Evolutionary conservation across 371 early-diverging fungal species (phyloP), one percentile per base, ranked within the genome.

Genomic region (Mucor circinelloides): DNA sequence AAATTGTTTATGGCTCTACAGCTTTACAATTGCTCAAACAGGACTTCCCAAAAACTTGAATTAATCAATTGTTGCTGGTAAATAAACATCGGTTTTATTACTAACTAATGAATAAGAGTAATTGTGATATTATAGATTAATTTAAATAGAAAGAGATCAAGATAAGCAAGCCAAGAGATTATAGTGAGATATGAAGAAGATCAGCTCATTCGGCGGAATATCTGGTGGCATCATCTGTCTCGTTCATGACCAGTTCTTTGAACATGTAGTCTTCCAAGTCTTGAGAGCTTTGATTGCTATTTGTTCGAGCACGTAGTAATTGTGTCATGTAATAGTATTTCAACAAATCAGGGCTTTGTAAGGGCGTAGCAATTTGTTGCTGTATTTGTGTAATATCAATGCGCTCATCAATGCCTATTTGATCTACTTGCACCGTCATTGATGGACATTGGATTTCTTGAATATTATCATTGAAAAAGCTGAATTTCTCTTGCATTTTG

Each of bases 291-390:
- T 5, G 5, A n/a, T 31, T 42, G 31, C 42, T 46, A 21, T 32
- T 61, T 21, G 2, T 46, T 46, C 32, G n/a, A 31, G 44, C 19
- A 42, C 28, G 31, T 46, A 48, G 32, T 32, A 61, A 28, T 19
- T 46, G 46, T 25, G 32, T 21, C 2, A 61, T 61, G n/a, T 60
- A 40, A 23, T n/a, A 48, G 34, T 48, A 48, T 15, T 12, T 61
- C 17, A 48, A 12, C 46, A 48, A 31, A 61, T 48, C 21, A 21
- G 48, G 61, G 32, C 48, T 61, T 61, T 61, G 61, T 23, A 61
- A 48, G 21, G 61, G 46, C 52, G 27, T 27, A 15, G 52, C 7
- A 25, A 13, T 19, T 21, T 48, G 30, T 31, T 48, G 32, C 19
- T 61, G 48, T 48, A 30, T 21, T 19, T 61, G 48, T 6, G 27